phyloP scores from a whole-genome alignment of 2,329 filamentous ascomycete genomes.

The Chaetoscypha palmicola region DNA sequence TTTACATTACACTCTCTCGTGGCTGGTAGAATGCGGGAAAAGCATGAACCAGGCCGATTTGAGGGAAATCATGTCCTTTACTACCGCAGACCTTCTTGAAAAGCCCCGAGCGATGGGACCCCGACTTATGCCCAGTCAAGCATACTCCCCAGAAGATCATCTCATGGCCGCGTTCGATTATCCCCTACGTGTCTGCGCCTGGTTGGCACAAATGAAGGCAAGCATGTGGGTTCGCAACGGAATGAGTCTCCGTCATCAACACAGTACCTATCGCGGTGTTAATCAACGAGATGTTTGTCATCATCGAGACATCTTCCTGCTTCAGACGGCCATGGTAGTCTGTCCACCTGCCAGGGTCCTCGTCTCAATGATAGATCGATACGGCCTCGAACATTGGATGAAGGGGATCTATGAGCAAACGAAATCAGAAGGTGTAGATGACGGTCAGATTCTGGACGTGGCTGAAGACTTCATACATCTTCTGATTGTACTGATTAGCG shows the following conservation, averaged over 20 bases:
- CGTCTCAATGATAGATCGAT: constrained; percentile 85
- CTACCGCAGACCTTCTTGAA: constrained; percentile 60
- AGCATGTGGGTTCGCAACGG: constrained; percentile 99
- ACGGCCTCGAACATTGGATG: constrained; percentile 82
- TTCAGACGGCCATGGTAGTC: constrained; percentile 84
- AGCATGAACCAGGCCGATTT: constrained; percentile 63
- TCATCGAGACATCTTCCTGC: constrained; percentile 86
- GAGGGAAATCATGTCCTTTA: constrained; percentile 62
- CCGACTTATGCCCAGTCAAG: constrained; percentile 45
- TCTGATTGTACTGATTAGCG: constrained; percentile 82
- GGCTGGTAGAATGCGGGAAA: constrained; percentile 86
- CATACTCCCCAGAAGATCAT: constrained; percentile 65
- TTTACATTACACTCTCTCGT: constrained; percentile 91
- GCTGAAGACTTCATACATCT: constrained; percentile 95
- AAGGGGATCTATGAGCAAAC: constrained; percentile 66
- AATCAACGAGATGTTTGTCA: constrained; percentile 86
- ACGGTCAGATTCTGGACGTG: constrained; percentile 81
- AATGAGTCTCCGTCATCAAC: constrained; percentile 90
- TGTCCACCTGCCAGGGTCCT: constrained; percentile 79
- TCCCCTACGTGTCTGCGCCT: constrained; percentile 85
- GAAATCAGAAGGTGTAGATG: constrained; percentile 70
- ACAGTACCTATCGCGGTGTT: constrained; percentile 85
- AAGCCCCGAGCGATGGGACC: constrained; percentile 56
- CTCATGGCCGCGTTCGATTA: constrained; percentile 87
- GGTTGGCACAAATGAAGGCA: constrained; percentile 96